A percentile compares a stretch with the other conserved stretches of the same genome.
phyloP scores from a whole-genome alignment of 306 rosid species.

The Betula pendula region DNA sequence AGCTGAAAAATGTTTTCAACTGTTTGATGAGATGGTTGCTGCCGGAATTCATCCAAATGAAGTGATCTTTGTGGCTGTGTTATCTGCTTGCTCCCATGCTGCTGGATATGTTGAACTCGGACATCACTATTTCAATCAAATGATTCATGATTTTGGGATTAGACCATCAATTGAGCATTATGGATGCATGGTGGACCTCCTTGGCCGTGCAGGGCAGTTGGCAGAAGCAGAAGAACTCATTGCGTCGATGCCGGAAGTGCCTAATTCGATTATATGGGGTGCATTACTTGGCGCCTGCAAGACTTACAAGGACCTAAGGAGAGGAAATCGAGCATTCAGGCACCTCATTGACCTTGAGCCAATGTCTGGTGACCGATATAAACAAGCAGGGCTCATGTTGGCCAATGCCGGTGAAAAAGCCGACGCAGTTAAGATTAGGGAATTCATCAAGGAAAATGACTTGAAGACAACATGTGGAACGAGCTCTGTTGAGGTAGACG shows the following conservation, averaged over 20 bases:
- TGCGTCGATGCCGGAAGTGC: constrained; percentile 29
- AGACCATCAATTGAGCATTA: constrained; percentile 48
- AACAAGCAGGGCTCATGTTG: constrained; percentile 49
- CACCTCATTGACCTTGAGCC: constrained; percentile 41
- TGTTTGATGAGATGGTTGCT: constrained; percentile 43
- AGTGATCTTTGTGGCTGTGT: constrained; percentile 39
- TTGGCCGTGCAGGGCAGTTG: constrained; percentile 46
- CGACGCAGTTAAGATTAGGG: constrained; percentile 24
- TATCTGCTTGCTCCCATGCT: constrained; percentile 49
- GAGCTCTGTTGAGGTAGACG: constrained; percentile 44
- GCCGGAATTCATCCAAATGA: constrained; percentile 44
- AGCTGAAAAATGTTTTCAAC: constrained; percentile 33
- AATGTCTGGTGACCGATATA: constrained; percentile 47
- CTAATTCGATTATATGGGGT: constrained; percentile 50
- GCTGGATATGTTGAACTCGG: constrained; percentile 48
- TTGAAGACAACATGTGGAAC: constrained; percentile 40
- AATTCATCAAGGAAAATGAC: constrained; percentile 32
- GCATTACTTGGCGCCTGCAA: constrained; percentile 44
- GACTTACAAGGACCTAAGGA: constrained; percentile 31
- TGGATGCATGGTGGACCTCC: constrained; percentile 61
- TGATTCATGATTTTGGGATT: constrained; percentile 39
- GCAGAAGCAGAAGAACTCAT: constrained; percentile 43
- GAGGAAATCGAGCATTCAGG: constrained; percentile 44
- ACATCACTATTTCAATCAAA: constrained; percentile 32
- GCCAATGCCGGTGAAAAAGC: constrained; percentile 34